A percentile compares a stretch with the other conserved stretches of the same genome.
phyloP scores from a whole-genome alignment of 1,284 basidiomycete genomes.

The Butyriboletus regius region DNA sequence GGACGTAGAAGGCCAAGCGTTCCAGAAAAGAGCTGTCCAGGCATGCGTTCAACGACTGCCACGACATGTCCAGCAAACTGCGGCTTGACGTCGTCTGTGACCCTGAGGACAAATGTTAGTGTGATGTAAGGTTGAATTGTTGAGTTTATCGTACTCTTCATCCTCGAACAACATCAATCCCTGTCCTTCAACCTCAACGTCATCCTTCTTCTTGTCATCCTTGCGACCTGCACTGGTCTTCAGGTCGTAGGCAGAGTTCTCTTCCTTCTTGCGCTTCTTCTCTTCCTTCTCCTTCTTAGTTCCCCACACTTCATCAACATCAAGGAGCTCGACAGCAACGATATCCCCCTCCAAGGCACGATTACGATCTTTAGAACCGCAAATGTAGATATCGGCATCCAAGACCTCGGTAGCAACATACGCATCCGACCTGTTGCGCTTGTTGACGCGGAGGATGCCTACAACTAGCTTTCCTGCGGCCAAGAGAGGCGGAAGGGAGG shows the following conservation, averaged over 20 bases:
- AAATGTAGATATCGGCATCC: conserved; percentile 97
- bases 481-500: conserved; percentile 90
- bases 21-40: conserved; percentile 95
- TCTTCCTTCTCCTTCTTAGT: conserved; percentile 99
- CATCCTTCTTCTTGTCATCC: conserved; percentile 99
- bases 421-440: conserved; percentile 96
- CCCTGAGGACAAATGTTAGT: conserved; percentile 42
- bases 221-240: conserved; percentile 72
- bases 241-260: conserved; percentile 85
- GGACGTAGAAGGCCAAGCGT: conserved; percentile 92
- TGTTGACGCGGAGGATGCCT: conserved; percentile 95
- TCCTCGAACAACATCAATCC: conserved; percentile 94
- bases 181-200: conserved; percentile 98
- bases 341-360: conserved; percentile 97
- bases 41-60: conserved; percentile 96
- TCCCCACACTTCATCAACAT: conserved; percentile 97
- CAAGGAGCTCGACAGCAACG: conserved; percentile 94
- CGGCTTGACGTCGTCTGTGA: conserved; percentile 93
- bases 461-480: conserved; percentile 98
- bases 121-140: not conserved
- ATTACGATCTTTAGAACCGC: conserved; percentile 97
- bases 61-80: conserved; percentile 96
- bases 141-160: conserved; percentile 64
- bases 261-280: conserved; percentile 99
- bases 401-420: conserved; percentile 99